A percentile compares a stretch with the other conserved stretches of the same genome.
Evolutionary conservation across 2,329 filamentous ascomycete species (phyloP).

Genomic region (Pseudogymnoascus sp.): DNA sequence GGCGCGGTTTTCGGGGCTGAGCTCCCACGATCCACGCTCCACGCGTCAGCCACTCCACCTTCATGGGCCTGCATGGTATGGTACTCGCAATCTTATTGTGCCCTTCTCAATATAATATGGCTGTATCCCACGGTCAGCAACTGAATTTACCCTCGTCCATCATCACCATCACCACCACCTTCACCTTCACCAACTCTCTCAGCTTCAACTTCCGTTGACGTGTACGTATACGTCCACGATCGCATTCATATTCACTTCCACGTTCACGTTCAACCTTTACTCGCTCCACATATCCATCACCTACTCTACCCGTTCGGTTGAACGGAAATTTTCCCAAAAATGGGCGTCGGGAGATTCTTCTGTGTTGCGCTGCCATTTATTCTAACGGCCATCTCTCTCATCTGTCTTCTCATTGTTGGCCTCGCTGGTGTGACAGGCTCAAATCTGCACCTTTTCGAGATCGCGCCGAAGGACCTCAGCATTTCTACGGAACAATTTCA

Average conservation of each 20-base stretch:
- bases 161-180: background rate
- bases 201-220: background rate
- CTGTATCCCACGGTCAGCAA: slow-evolving; percentile 11
- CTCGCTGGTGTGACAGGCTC: slow-evolving; percentile 49
- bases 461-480: slow-evolving; percentile 52
- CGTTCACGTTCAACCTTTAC: background rate
- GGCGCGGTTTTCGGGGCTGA: slow-evolving; percentile 9
- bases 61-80: background rate
- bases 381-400: slow-evolving; percentile 67
- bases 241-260: background rate
- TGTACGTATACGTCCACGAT: background rate
- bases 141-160: slow-evolving; percentile 9
- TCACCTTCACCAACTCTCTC: background rate
- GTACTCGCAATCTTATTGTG: slow-evolving; percentile 8
- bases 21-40: no score
- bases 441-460: slow-evolving; percentile 47
- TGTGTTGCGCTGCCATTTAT: slow-evolving; percentile 84
- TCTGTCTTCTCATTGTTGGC: slow-evolving; percentile 54
- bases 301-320: background rate
- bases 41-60: slow-evolving; percentile 4
- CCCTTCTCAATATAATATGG: slow-evolving; percentile 7
- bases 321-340: background rate
- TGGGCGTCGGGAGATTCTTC: slow-evolving; percentile 64
- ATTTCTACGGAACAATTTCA: slow-evolving; percentile 35
- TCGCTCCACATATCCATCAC: slow-evolving; percentile 2